Evolutionary conservation across 305 asterid species (phyloP), one percentile per base, ranked within the genome.

Genomic region (Striga hermonthica): DNA sequence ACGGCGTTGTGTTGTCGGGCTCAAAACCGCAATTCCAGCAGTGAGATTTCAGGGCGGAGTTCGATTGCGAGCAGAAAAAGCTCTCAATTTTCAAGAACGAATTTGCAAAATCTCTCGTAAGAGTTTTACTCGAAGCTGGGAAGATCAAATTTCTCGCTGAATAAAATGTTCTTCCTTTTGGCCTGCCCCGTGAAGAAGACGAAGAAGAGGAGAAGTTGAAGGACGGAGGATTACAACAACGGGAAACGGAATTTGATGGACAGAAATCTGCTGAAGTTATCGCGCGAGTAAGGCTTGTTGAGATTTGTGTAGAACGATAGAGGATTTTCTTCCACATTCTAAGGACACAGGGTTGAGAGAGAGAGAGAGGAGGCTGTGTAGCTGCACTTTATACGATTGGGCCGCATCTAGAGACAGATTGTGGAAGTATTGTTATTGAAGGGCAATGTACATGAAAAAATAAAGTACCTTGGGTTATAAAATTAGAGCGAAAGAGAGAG

Each of bases 1-100:
- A 86, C 77, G 90, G 81, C 65, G 67, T 71, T 78, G 80, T 48
- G 37, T 56, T 52, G 39, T 72, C 68, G 4, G 81, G 75, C 48
- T 38, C 77, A 13, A 75, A 77, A 54, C 81, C 82, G 77, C 97
- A 93, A 66, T 81, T 90, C 97, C 99, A 93, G 81, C 99, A 93
- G 58, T 9, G 61, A 11, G n/a, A 37, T n/a, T 75, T 72, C 43
- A 65, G 67, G 10, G 78, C 54, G 54, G 79, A 56, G 16, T 62
- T 58, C 5, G 89, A 67, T 49, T 62, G 76, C 56, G 91, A 78
- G 66, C 88, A 75, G 69, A 85, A 85, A 45, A 16, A 45, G 12
- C 49, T 57, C 13, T 55, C 64, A 7, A 39, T 76, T 16, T 43
- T 67, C 4, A 47, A 53, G 41, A 58, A 60, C 2, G 34, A 59